Conservation (phyloP, 352 stramenopile genomes). For the Thalassiosira pacifica region DNA sequence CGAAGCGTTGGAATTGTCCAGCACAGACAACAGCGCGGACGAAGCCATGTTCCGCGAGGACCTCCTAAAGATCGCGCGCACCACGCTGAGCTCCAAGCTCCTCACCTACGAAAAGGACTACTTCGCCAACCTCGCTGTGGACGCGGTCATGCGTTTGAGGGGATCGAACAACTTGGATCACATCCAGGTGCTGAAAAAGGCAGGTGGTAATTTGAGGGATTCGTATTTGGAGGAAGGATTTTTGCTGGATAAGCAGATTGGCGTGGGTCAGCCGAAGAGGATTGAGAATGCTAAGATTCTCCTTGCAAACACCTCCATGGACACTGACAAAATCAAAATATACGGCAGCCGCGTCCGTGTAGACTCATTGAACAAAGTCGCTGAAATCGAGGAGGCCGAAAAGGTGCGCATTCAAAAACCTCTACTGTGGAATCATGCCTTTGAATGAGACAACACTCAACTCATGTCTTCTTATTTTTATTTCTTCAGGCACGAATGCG, state of each 20-base stretch:
- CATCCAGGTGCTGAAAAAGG: conserved; percentile 99
- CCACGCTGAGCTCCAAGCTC: conserved; percentile 99
- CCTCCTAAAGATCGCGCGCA: conserved; percentile 96
- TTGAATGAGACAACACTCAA: no score
- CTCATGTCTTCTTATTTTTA: no score
- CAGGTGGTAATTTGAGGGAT: conserved; percentile 94
- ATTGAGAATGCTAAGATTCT: conserved; percentile 99
- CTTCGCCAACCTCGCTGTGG: conserved; percentile 94
- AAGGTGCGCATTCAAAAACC: no score
- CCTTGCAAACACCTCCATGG: conserved; percentile 99
- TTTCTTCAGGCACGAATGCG: conserved; percentile 97
- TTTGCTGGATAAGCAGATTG: conserved; percentile 96
- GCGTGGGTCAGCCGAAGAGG: conserved; percentile 93
- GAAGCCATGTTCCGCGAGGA: conserved; percentile 92
- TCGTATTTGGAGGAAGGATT: conserved; percentile 99
- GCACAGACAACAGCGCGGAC: conserved; percentile 59
- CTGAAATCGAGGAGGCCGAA: conserved; percentile 98
- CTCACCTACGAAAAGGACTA: conserved; percentile 98
- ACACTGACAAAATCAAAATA: conserved; percentile 99
- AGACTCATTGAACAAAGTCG: conserved; percentile 98
- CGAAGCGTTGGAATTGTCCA: conserved; percentile 89
- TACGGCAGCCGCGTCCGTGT: conserved; percentile 98
- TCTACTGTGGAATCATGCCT: no score
- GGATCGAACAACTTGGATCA: conserved; percentile 96
- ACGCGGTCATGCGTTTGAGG: conserved; percentile 96